These are phyloP conservation scores for Podaxis sp. DNA, from an alignment of 768 basidiomycete genomes.

Conservation along the genomic window DNA sequence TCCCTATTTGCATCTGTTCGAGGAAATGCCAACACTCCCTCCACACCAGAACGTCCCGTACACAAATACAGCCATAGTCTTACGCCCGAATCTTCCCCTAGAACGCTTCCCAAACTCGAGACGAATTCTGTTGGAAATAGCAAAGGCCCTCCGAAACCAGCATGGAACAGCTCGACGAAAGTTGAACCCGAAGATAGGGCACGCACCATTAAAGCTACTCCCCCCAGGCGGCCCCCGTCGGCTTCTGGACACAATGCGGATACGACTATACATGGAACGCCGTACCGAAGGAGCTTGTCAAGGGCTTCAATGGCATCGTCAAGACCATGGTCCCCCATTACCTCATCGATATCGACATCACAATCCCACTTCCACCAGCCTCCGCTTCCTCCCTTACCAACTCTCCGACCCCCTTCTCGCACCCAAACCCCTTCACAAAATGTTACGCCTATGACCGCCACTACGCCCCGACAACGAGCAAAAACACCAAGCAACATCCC, in stretches of 20 bases:
- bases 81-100: slow-evolving; percentile 69
- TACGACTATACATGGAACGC: slow-evolving; percentile 43
- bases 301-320: slow-evolving; percentile 77
- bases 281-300: slow-evolving; percentile 65
- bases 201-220: slow-evolving; percentile 46
- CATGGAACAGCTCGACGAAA: slow-evolving; percentile 83
- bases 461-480: slow-evolving; percentile 67
- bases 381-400: slow-evolving; percentile 10
- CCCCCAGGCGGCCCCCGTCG: slow-evolving; percentile 53
- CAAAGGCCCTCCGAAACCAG: slow-evolving; percentile 38
- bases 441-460: slow-evolving; percentile 26
- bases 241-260: slow-evolving; percentile 40
- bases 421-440: slow-evolving; percentile 57
- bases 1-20: slow-evolving; percentile 58
- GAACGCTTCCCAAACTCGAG: slow-evolving; percentile 34
- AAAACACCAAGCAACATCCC: slow-evolving; percentile 84
- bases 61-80: slow-evolving; percentile 74
- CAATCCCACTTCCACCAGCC: slow-evolving; percentile 43
- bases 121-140: neutral
- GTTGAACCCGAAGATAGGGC: slow-evolving; percentile 56
- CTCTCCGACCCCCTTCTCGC: slow-evolving; percentile 52
- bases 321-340: slow-evolving; percentile 77
- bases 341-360: slow-evolving; percentile 70
- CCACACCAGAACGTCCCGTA: slow-evolving; percentile 55
- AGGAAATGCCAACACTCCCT: slow-evolving; percentile 33